Base-by-base conservation (phyloP, 768 basidiomycete species). In the Albatrellus ellisii region DNA sequence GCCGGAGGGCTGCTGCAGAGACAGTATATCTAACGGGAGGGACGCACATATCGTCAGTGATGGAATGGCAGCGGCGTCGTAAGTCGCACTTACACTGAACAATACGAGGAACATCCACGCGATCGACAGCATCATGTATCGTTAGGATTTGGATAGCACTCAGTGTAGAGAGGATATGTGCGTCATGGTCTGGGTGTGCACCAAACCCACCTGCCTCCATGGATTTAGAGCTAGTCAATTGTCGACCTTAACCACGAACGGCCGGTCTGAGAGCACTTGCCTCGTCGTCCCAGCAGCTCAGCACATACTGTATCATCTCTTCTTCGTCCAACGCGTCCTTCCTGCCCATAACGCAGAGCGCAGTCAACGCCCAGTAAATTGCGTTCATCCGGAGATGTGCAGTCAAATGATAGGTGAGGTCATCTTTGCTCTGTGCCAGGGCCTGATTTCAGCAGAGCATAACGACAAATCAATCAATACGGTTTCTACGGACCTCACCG, bases 241-340 rank as follows among this genome's bases (percentile, higher is more conserved):
- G 2, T 14, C 6, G 2, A 6, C 3, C 22, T 12, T 22, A n/a
- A 2, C 4, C 6, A 4, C 17, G 2, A n/a, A 3, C 9, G 6
- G 11, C 12, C 8, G 26, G 25, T 17, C 14, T 31, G 4, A 31
- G 29, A 12, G 35, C 20, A 73, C 91, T 92, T 64, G 77, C 74
- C 61, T 87, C 77, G 9, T 91, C 81, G 54, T 94, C 84, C 90
- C 91, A 98, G 59, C 95, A 99, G 50, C 77, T 80, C 77, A 91
- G 73, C 39, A 97, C 89, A 57, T 86, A 98, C 2, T 70, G 69
- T 24, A 98, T 72, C 72, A 86, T 86, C 48, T 88, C 89, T 20
- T 88, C 76, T 29, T 79, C 64, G 50, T 84, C 72, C 39, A 99
- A 64, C 0, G 88, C 88, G 37, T 91, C 82, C 42, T 75, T 65